A percentile compares a stretch with the other conserved stretches of the same genome.
These are phyloP conservation scores for Suillus alpinus DNA, from an alignment of 768 basidiomycete genomes.

Conservation along the genomic window DNA sequence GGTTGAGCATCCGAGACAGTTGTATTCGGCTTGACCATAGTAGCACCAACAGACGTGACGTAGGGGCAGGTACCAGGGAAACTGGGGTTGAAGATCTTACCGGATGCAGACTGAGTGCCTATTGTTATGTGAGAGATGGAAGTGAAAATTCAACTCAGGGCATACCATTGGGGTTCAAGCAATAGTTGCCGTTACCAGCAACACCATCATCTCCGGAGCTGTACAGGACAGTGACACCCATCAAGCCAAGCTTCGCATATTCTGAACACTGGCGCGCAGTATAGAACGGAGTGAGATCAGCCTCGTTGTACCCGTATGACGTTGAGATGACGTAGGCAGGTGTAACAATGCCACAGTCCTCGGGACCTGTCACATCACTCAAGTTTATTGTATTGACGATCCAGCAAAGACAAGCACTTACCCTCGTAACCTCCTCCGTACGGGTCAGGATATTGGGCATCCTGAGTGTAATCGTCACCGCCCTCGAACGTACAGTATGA, in stretches of 20 bases:
- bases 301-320: slow-evolving; percentile 41
- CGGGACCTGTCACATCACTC: slow-evolving; percentile 10
- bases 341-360: slow-evolving; percentile 35
- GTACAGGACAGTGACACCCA: slow-evolving; percentile 35
- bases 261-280: slow-evolving; percentile 42
- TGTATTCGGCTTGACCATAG: slow-evolving; percentile 37
- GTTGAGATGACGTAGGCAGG: slow-evolving; percentile 43
- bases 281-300: slow-evolving; percentile 33
- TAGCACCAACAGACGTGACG: slow-evolving; percentile 47
- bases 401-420: not conserved
- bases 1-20: slow-evolving; percentile 24
- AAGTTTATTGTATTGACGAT: not conserved
- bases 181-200: slow-evolving; percentile 25
- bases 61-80: slow-evolving; percentile 46
- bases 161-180: slow-evolving; percentile 29
- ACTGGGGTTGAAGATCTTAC: slow-evolving; percentile 51
- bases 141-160: not conserved
- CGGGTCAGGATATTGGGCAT: slow-evolving; percentile 34
- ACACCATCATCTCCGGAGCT: slow-evolving; percentile 33
- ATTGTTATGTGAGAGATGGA: not conserved
- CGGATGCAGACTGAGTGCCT: slow-evolving; percentile 40
- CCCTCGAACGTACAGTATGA: slow-evolving; percentile 43
- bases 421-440: slow-evolving; percentile 22
- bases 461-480: slow-evolving; percentile 38
- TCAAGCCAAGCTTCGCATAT: slow-evolving; percentile 43